Conservation (phyloP, 2,329 filamentous ascomycete species). For the Aspergillus proliferans region DNA sequence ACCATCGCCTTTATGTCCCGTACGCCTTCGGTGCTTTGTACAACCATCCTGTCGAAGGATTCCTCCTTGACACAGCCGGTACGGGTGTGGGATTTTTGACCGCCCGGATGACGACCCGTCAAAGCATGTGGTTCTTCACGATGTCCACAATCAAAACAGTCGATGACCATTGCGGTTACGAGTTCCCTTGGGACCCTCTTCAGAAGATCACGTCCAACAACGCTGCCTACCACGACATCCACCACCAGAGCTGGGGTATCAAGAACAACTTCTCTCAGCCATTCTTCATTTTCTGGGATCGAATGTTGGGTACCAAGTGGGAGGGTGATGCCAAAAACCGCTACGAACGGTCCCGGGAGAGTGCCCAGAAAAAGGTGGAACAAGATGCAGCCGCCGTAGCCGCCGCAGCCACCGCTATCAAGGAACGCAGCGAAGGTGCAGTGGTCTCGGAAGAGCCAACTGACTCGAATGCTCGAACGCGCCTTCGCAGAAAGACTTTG, state of each 20-base stretch:
- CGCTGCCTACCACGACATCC: constrained; percentile 92
- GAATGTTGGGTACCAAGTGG: constrained; percentile 74
- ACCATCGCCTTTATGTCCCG: constrained; percentile 94
- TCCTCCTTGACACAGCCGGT: constrained; percentile 84
- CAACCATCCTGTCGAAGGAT: constrained; percentile 92
- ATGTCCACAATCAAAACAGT: constrained; percentile 91
- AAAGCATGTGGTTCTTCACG: constrained; percentile 85
- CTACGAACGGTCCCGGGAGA: constrained; percentile 52
- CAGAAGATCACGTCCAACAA: constrained; percentile 93
- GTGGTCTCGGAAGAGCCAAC: constrained; percentile 21
- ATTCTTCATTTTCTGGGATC: constrained; percentile 91
- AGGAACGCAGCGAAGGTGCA: constrained; percentile 16
- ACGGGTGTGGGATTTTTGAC: constrained; percentile 77
- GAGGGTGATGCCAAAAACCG: constrained; percentile 58
- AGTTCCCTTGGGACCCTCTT: constrained; percentile 90
- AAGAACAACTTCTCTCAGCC: constrained; percentile 55
- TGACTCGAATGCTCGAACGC: constrained; percentile 21
- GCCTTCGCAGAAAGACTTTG: constrained; percentile 33
- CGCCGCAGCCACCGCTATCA: constrained; percentile 14
- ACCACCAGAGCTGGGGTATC: constrained; percentile 98
- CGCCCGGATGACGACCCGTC: constrained; percentile 73
- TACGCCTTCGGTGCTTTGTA: constrained; percentile 96
- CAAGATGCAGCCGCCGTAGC: constrained; percentile 33
- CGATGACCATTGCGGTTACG: constrained; percentile 94
- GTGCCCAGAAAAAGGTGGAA: constrained; percentile 53